Base-by-base conservation (phyloP, 78 protist genomes). In the Dictyostelium intermedium region DNA sequence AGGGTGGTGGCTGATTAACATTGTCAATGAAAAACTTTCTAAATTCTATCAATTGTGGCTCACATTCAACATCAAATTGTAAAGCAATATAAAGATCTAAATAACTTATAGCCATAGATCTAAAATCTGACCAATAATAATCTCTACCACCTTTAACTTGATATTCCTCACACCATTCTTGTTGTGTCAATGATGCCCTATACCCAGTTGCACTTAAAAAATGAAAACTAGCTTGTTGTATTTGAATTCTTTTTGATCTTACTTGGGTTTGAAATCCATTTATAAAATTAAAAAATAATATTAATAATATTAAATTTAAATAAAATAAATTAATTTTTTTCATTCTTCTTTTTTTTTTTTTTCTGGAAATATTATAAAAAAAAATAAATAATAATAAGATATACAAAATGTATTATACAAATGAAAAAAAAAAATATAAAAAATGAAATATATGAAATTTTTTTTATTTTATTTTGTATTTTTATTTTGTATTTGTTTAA, bases 31-130 rank as follows among this genome's bases (percentile, higher is more conserved):
- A 27, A 5, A 41, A 45, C 10, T 45, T 45, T 13, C 84, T 11
- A 27, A 79, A 41, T 79, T 39, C 41, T 2, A 45, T 16, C 3
- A 79, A 45, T 18, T 47, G 27, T 10, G 16, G n/a, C 47, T 79
- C 84, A 79, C 84, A 79, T n/a, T n/a, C 69, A n/a, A 27, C 20
- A 45, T 79, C 84, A 14, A 79, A 79, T 79, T 79, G 84, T 13
- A 79, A 16, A 3, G 84, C 11, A 23, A 79, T 79, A 47, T 79
- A 79, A 25, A 79, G 43, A 41, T 79, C 84, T 45, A 79, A 45
- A 45, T 45, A 45, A 14, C 5, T 27, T 2, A 79, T 45, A 23
- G 84, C 60, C 35, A 27, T 39, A 2, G 37, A 23, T 45, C 84
- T 39, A 47, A n/a, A 79, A 45, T 79, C 84, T 14, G 45, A 14